These are phyloP conservation scores for Chrysoporthe cubensis DNA, from an alignment of 2,329 filamentous ascomycete species.

Conservation along the genomic window DNA sequence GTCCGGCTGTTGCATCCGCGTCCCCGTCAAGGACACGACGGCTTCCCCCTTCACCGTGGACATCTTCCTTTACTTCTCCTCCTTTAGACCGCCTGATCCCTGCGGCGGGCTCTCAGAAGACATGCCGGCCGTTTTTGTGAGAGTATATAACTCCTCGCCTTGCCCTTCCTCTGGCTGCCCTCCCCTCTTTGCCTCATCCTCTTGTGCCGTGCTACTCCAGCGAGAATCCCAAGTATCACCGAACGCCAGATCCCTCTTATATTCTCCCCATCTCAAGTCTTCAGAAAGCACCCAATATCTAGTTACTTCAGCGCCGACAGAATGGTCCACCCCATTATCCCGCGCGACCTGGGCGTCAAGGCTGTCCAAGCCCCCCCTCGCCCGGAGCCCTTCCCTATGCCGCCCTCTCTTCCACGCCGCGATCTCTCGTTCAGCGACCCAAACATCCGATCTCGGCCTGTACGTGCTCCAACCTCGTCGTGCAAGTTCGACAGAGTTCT, in stretches of 20 bases:
- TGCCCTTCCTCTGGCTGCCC: constrained; percentile 17
- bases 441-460: constrained; percentile 29
- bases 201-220: constrained; percentile 7
- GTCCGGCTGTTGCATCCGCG: constrained; percentile 15
- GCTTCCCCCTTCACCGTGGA: constrained; percentile 1
- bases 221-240: constrained; percentile 8
- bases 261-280: not conserved
- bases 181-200: constrained; percentile 17
- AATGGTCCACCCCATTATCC: constrained; percentile 28
- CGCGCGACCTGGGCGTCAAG: constrained; percentile 25
- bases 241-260: not conserved
- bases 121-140: not conserved
- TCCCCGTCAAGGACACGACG: constrained; percentile 15
- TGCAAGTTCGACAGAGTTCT: not conserved
- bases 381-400: constrained; percentile 15
- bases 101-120: constrained; percentile 13
- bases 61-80: constrained; percentile 3
- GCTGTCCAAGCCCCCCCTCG: constrained; percentile 3
- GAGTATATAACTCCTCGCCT: constrained; percentile 25
- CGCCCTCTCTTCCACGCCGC: constrained; percentile 16
- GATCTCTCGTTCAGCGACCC: constrained; percentile 23
- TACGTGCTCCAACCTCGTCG: constrained; percentile 17
- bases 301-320: constrained; percentile 2
- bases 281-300: not conserved
- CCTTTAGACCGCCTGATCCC: constrained; percentile 20